These are phyloP conservation scores for Litchi chinensis DNA, from an alignment of 345 rosid genomes.

Conservation along the genomic window DNA sequence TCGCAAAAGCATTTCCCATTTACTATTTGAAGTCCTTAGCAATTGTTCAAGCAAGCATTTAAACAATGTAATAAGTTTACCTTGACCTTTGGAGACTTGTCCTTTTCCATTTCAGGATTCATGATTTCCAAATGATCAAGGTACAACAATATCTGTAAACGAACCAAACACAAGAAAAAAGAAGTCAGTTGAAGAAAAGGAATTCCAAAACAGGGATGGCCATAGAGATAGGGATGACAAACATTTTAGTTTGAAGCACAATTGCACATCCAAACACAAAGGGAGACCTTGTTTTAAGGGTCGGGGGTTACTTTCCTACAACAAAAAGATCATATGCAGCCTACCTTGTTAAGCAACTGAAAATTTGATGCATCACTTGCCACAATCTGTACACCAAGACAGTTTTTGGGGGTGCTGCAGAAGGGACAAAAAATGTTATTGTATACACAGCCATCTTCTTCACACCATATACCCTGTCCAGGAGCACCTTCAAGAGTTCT, in stretches of 20 bases:
- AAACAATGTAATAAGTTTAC: constrained; percentile 28
- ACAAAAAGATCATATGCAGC: background rate
- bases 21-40: background rate
- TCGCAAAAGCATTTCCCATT: background rate
- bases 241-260: background rate
- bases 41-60: background rate
- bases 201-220: background rate
- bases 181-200: background rate
- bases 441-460: constrained; percentile 94
- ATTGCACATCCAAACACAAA: no score
- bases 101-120: constrained; percentile 35
- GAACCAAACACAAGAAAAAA: constrained; percentile 5
- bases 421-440: constrained; percentile 74
- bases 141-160: constrained; percentile 63
- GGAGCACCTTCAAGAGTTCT: constrained; percentile 35
- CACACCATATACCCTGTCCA: constrained; percentile 65
- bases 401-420: constrained; percentile 56
- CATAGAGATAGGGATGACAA: background rate
- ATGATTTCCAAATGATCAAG: constrained; percentile 48
- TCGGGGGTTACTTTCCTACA: background rate
- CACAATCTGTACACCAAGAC: constrained; percentile 80
- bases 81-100: constrained; percentile 31
- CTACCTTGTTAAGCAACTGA: constrained; percentile 72
- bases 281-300: no score
- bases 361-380: constrained; percentile 83